A percentile compares a stretch with the other conserved stretches of the same genome.
Evolutionary conservation across 371 early-diverging fungal genomes (phyloP).

Genomic region (Capniomyces stellatus): DNA sequence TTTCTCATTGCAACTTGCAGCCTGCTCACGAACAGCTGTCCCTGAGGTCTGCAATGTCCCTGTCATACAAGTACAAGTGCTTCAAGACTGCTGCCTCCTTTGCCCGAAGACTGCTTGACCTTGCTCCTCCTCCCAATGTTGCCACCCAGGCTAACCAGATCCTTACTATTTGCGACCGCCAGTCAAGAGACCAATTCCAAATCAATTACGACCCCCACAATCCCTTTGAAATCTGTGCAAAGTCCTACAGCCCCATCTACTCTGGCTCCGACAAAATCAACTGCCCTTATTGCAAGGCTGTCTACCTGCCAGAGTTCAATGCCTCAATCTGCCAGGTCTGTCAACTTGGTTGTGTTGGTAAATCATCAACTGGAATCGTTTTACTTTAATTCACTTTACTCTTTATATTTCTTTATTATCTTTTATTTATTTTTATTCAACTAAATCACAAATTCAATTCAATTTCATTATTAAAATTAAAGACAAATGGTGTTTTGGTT

Average conservation of each 20-base stretch:
- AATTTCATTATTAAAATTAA: no score
- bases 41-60: slow-evolving; percentile 64
- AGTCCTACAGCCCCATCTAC: slow-evolving; percentile 71
- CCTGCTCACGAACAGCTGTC: slow-evolving; percentile 67
- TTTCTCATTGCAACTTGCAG: slow-evolving; percentile 79
- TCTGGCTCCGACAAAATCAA: slow-evolving; percentile 49
- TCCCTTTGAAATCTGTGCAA: slow-evolving; percentile 69
- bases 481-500: no score
- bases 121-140: slow-evolving; percentile 52
- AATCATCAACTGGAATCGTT: no score
- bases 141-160: slow-evolving; percentile 73
- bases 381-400: no score
- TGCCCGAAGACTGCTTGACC: slow-evolving; percentile 72
- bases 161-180: slow-evolving; percentile 54
- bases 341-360: slow-evolving; percentile 47
- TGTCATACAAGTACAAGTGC: slow-evolving; percentile 61
- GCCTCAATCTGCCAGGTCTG: slow-evolving; percentile 70
- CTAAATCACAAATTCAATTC: no score
- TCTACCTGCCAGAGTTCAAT: slow-evolving; percentile 63
- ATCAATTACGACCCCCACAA: slow-evolving; percentile 84
- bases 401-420: no score
- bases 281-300: slow-evolving; percentile 76
- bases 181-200: slow-evolving; percentile 56
- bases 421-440: no score
- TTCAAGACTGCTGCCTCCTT: slow-evolving; percentile 60